These are phyloP conservation scores for Cryptococcus hybrid DNA, from an alignment of 1,284 basidiomycete species.

Conservation along the genomic window DNA sequence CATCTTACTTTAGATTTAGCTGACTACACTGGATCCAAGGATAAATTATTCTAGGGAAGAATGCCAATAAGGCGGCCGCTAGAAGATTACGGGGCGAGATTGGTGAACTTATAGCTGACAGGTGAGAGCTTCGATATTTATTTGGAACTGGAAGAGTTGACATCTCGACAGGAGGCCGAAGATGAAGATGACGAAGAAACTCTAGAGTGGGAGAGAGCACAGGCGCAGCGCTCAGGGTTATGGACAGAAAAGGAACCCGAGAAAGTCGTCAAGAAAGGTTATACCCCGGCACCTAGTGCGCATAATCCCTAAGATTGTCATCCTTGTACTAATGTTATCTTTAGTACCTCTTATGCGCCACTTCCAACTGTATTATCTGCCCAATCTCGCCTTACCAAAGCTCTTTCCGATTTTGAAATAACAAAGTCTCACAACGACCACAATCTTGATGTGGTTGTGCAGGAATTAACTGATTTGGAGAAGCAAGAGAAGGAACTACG, in stretches of 20 bases:
- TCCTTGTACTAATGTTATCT: no score
- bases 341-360: neutral
- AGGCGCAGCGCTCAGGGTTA: constrained; percentile 67
- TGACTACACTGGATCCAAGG: constrained; percentile 84
- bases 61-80: constrained; percentile 73
- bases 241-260: constrained; percentile 26
- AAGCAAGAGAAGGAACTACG: constrained; percentile 75
- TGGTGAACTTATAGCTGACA: constrained; percentile 82
- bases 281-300: constrained; percentile 74
- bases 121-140: constrained; percentile 55
- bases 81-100: constrained; percentile 69
- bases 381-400: constrained; percentile 59
- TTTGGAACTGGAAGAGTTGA: neutral
- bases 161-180: constrained; percentile 60
- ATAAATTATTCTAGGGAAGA: constrained; percentile 83
- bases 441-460: constrained; percentile 46
- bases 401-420: constrained; percentile 58
- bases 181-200: constrained; percentile 77
- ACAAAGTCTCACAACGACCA: constrained; percentile 41
- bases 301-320: constrained; percentile 3
- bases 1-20: constrained; percentile 63
- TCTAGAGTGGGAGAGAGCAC: constrained; percentile 84
- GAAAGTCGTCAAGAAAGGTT: constrained; percentile 51
- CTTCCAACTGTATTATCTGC: constrained; percentile 27
- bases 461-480: constrained; percentile 70